Evolutionary conservation across 164 flowering plant species (phyloP).

Genomic region (Amborella trichopoda): DNA sequence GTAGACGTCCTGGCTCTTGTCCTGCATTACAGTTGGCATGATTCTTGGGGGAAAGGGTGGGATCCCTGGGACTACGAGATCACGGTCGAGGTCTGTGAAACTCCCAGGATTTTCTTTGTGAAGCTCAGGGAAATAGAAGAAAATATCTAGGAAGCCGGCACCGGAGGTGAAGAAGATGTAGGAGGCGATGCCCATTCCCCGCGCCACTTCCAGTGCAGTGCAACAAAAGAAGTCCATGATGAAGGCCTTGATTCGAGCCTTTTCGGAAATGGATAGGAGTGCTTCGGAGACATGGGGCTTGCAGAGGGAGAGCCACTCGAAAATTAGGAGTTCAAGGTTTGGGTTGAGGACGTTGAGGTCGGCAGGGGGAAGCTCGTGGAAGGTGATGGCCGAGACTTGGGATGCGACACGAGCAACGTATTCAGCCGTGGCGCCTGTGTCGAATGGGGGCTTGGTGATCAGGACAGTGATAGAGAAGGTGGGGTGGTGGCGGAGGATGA

Average conservation of each 20-base stretch:
- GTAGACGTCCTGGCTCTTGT: constrained; percentile 8
- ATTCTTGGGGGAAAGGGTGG: constrained; percentile 8
- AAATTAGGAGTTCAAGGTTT: too few species aligned
- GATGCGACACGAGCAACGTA: constrained; percentile 13
- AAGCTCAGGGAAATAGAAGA: constrained; percentile 11
- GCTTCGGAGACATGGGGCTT: constrained; percentile 4
- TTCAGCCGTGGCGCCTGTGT: constrained; percentile 9
- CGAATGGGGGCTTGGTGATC: constrained; percentile 10
- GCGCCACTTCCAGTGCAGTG: constrained; percentile 9
- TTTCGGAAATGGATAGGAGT: not conserved
- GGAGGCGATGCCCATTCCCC: constrained; percentile 14
- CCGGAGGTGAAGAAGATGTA: constrained; percentile 16
- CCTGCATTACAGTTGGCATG: constrained; percentile 8
- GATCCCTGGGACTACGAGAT: constrained; percentile 11
- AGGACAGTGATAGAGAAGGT: constrained; percentile 14
- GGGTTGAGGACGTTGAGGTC: not conserved
- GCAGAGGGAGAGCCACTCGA: too few species aligned
- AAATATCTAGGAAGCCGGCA: constrained; percentile 1
- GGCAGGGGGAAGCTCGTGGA: constrained; percentile 18
- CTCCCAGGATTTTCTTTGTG: constrained; percentile 1
- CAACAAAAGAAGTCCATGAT: constrained; percentile 26
- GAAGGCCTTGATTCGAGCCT: constrained; percentile 10
- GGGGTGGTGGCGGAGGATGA: constrained; percentile 10
- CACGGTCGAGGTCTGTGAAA: constrained; percentile 1
- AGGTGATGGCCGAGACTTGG: constrained; percentile 12